These are phyloP conservation scores for Xylaria intraflava DNA, from an alignment of 495 filamentous ascomycete genomes.

Conservation along the genomic window DNA sequence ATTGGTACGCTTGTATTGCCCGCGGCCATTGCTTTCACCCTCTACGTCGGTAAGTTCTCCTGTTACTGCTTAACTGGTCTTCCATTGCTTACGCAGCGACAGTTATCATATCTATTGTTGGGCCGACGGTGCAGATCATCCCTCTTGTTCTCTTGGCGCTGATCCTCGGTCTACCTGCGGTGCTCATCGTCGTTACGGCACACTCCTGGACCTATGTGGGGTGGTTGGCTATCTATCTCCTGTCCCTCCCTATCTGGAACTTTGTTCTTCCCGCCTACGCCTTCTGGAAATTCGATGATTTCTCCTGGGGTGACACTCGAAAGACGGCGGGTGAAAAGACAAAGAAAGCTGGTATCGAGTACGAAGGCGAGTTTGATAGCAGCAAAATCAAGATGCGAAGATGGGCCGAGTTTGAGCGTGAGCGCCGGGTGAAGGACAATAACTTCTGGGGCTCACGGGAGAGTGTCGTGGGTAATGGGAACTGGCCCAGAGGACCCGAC, in stretches of 20 bases:
- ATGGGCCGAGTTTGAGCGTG: slow-evolving; percentile 90
- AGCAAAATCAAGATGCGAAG: slow-evolving; percentile 98
- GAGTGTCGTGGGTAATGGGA: slow-evolving; percentile 33
- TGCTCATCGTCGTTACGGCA: slow-evolving; percentile 93
- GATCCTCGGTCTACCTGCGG: slow-evolving; percentile 87
- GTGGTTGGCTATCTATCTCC: slow-evolving; percentile 95
- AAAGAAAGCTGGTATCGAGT: slow-evolving; percentile 69
- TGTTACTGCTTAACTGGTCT: neutral
- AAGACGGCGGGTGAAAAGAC: slow-evolving; percentile 89
- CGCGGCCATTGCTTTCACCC: slow-evolving; percentile 91
- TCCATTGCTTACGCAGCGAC: slow-evolving; percentile 17
- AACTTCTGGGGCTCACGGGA: slow-evolving; percentile 46
- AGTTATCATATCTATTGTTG: slow-evolving; percentile 83
- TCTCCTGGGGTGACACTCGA: slow-evolving; percentile 97
- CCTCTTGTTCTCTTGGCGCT: slow-evolving; percentile 84
- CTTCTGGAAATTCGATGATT: slow-evolving; percentile 99
- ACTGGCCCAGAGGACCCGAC: slow-evolving; percentile 16
- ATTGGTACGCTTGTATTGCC: slow-evolving; percentile 91
- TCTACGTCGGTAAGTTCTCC: slow-evolving; percentile 74
- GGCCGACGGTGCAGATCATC: slow-evolving; percentile 80
- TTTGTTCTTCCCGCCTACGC: slow-evolving; percentile 91
- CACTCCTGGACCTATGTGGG: slow-evolving; percentile 86
- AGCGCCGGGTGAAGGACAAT: slow-evolving; percentile 33
- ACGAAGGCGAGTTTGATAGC: slow-evolving; percentile 94
- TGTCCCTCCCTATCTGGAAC: slow-evolving; percentile 96